Evolutionary conservation across 495 filamentous ascomycete genomes (phyloP).

Genomic region (Filosporella fistucella): DNA sequence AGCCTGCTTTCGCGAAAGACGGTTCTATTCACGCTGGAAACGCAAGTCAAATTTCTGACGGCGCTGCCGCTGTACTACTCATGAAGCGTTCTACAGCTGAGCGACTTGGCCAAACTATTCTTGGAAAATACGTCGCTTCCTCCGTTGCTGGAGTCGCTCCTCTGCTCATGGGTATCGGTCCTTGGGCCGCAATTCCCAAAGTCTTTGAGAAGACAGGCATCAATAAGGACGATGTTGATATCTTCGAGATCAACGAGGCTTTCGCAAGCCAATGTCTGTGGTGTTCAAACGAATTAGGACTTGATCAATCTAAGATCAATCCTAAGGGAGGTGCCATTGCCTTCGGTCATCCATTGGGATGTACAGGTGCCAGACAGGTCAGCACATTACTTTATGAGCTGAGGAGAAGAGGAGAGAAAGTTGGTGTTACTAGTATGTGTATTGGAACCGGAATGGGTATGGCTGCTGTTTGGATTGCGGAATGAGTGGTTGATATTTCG

Average conservation of each 20-base stretch:
- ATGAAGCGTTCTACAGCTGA: conserved; percentile 95
- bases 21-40: conserved; percentile 95
- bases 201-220: conserved; percentile 84
- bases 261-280: conserved; percentile 94
- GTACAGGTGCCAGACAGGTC: conserved; percentile 91
- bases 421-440: conserved; percentile 96
- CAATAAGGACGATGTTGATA: conserved; percentile 86
- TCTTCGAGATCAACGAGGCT: conserved; percentile 99
- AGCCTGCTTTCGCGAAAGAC: conserved; percentile 85
- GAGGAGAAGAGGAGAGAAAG: conserved; percentile 69
- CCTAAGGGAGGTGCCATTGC: conserved; percentile 98
- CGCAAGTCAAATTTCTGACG: conserved; percentile 91
- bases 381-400: conserved; percentile 88
- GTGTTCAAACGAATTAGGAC: conserved; percentile 83
- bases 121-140: conserved; percentile 85
- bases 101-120: conserved; percentile 77
- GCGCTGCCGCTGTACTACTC: conserved; percentile 88
- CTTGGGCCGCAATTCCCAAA: conserved; percentile 93
- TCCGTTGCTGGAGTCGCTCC: conserved; percentile 87
- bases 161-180: conserved; percentile 92
- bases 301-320: conserved; percentile 83
- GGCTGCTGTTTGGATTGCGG: conserved; percentile 90
- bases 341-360: conserved; percentile 96
- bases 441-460: conserved; percentile 96
- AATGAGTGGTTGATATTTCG: conserved; percentile 40